phyloP scores from a whole-genome alignment of 352 stramenopile genomes.

The Pythium aristosporum region DNA sequence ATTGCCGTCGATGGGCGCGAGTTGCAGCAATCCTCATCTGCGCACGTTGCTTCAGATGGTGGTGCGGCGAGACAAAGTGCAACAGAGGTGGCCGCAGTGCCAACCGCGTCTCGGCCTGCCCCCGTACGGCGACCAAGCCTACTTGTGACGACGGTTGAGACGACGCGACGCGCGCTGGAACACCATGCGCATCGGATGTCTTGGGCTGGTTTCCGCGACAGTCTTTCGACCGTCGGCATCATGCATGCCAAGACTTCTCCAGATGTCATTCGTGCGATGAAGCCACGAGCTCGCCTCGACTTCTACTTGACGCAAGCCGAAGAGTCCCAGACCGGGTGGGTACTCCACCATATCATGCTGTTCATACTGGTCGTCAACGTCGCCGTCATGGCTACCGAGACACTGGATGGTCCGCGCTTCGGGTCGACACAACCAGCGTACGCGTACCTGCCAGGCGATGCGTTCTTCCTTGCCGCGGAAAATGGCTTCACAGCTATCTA shows the following conservation, averaged over 20 bases:
- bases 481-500: constrained; percentile 43
- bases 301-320: constrained; percentile 47
- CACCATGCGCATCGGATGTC: not conserved
- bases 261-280: constrained; percentile 35
- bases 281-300: constrained; percentile 25
- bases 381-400: constrained; percentile 39
- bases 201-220: not conserved
- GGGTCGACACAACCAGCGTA: constrained; percentile 42
- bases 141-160: constrained; percentile 3
- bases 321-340: constrained; percentile 41
- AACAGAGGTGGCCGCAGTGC: not conserved
- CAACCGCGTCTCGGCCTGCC: not conserved
- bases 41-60: not conserved
- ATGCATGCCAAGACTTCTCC: constrained; percentile 18
- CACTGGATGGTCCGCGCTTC: constrained; percentile 55
- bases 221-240: constrained; percentile 5
- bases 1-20: constrained; percentile 8
- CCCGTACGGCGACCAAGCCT: constrained; percentile 4
- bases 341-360: constrained; percentile 37
- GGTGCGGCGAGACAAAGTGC: not conserved
- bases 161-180: not conserved
- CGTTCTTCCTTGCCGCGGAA: constrained; percentile 31
- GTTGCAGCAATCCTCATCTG: not conserved
- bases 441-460: constrained; percentile 35
- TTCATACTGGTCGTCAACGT: constrained; percentile 41